Percentiles rank a stretch among this genome's conserved stretches.
These are phyloP conservation scores for Populus pruinosa DNA, from an alignment of 345 rosid species.

Conservation along the genomic window DNA sequence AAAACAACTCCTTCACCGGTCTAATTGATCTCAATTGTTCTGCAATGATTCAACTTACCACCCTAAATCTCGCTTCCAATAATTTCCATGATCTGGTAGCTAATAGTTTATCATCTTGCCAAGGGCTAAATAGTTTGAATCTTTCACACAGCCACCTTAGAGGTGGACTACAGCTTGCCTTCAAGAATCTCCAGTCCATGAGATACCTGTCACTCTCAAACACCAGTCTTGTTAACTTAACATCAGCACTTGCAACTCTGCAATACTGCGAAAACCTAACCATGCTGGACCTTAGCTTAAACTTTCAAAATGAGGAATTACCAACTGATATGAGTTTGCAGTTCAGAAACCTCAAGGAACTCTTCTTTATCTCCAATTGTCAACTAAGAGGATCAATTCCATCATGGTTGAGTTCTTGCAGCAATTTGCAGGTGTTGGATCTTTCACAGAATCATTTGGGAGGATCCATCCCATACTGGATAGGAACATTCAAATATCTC, in stretches of 20 bases:
- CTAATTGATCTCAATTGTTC: slow-evolving; percentile 28
- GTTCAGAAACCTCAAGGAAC: slow-evolving; percentile 7
- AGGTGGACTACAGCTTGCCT: too few species aligned
- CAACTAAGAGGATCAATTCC: slow-evolving; percentile 21
- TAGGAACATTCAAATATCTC: too few species aligned
- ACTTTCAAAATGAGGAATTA: slow-evolving; percentile 13
- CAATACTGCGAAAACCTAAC: neutral
- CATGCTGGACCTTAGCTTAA: neutral
- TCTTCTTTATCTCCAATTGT: slow-evolving; percentile 7
- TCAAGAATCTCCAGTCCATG: too few species aligned
- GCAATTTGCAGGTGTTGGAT: too few species aligned
- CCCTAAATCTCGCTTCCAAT: slow-evolving; percentile 22
- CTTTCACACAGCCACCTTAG: neutral
- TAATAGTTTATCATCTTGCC: slow-evolving; percentile 17
- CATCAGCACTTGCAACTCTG: too few species aligned
- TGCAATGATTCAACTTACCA: slow-evolving; percentile 20
- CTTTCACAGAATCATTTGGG: too few species aligned
- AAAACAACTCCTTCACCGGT: slow-evolving; percentile 24
- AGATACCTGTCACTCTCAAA: too few species aligned
- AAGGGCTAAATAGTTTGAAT: slow-evolving; percentile 1
- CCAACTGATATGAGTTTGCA: neutral
- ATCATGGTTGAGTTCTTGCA: neutral
- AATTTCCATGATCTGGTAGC: slow-evolving; percentile 19
- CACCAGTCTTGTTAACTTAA: too few species aligned
- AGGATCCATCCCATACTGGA: too few species aligned